Percentiles rank a stretch among this genome's conserved stretches.
phyloP scores from a whole-genome alignment of 2,329 filamentous ascomycete genomes.

The Verticillium isaacii region DNA sequence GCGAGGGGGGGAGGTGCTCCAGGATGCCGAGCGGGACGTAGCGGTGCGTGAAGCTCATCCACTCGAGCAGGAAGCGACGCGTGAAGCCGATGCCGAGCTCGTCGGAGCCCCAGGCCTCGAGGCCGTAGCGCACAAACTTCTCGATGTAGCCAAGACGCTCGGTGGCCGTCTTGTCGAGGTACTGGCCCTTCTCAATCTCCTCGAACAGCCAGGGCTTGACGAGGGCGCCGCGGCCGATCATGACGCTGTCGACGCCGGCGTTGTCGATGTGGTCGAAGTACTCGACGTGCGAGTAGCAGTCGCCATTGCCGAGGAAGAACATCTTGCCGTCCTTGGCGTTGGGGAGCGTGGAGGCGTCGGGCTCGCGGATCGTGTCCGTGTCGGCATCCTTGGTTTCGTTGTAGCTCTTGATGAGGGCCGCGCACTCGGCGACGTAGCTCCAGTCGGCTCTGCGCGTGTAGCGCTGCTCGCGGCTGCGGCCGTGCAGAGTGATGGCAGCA shows the following conservation, averaged over 20 bases:
- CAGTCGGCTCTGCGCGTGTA: constrained; percentile 93
- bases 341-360: constrained; percentile 69
- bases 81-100: constrained; percentile 91
- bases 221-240: constrained; percentile 93
- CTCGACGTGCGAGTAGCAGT: constrained; percentile 89
- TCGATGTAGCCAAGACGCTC: constrained; percentile 84
- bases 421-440: constrained; percentile 88
- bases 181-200: constrained; percentile 87
- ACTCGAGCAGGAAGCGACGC: constrained; percentile 88
- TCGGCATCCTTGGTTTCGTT: constrained; percentile 62
- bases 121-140: constrained; percentile 83
- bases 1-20: constrained; percentile 79
- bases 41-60: constrained; percentile 87
- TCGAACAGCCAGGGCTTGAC: constrained; percentile 99
- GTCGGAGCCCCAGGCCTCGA: constrained; percentile 94
- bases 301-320: constrained; percentile 94
- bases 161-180: constrained; percentile 87
- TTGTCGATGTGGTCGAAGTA: constrained; percentile 76
- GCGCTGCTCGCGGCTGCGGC: constrained; percentile 86
- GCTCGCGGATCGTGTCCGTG: constrained; percentile 72
- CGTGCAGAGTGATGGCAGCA: constrained; percentile 93
- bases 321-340: constrained; percentile 62
- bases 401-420: constrained; percentile 75
- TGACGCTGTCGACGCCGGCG: constrained; percentile 82
- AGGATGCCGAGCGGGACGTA: constrained; percentile 89